A percentile compares a stretch with the other conserved stretches of the same genome.
These are phyloP conservation scores for Rauvolfia tetraphylla DNA, from an alignment of 257 asterid species.

Conservation along the genomic window DNA sequence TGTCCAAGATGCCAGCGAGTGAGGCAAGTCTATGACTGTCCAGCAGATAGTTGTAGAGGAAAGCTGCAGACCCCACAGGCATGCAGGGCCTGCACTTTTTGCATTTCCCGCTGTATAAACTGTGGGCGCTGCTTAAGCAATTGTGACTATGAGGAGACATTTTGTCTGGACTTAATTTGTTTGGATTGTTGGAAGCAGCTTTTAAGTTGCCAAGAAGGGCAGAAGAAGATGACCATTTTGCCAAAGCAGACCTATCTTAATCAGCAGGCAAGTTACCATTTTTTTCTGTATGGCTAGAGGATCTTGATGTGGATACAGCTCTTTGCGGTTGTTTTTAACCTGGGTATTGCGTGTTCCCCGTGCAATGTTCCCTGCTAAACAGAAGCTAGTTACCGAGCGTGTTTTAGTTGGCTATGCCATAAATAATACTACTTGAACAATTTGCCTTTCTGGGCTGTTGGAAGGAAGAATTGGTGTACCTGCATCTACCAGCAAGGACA, in stretches of 20 bases:
- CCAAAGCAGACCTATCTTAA: conserved; percentile 21
- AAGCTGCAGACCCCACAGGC: conserved; percentile 29
- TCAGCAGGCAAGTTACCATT: conserved; percentile 34
- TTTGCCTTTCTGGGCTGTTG: not conserved
- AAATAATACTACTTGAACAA: not conserved
- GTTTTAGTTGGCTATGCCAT: not conserved
- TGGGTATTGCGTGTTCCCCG: not conserved
- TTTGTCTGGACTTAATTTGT: conserved; percentile 43
- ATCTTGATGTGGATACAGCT: conserved; percentile 14
- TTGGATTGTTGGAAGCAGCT: conserved; percentile 38
- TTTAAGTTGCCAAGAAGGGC: conserved; percentile 27
- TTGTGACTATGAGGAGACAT: conserved; percentile 56
- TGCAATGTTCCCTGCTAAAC: not conserved
- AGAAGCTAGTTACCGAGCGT: conserved; percentile 1
- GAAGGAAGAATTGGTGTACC: not conserved
- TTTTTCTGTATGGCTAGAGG: conserved; percentile 31
- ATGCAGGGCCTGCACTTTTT: conserved; percentile 64
- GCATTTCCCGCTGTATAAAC: conserved; percentile 62
- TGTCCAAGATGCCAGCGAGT: conserved; percentile 65
- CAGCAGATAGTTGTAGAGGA: conserved; percentile 49
- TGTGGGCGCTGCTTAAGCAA: conserved; percentile 75
- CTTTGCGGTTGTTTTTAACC: not conserved
- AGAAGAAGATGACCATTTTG: conserved; percentile 18
- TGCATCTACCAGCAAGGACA: not conserved
- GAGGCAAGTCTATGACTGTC: conserved; percentile 75